phyloP scores from a whole-genome alignment of 352 stramenopile genomes.

The Globisporangium iwayamae region DNA sequence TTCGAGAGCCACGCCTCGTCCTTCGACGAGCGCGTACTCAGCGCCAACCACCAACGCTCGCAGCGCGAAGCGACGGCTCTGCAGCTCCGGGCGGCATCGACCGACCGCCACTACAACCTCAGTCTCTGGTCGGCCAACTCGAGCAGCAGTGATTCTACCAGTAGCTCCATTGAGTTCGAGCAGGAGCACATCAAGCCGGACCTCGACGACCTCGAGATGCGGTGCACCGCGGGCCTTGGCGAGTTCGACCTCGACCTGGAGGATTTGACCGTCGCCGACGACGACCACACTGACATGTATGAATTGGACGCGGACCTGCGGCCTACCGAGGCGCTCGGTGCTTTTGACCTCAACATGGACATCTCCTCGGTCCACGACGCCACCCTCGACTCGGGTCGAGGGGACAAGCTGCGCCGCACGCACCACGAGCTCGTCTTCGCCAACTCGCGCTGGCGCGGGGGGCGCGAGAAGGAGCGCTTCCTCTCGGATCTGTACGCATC shows the following conservation, averaged over 20 bases:
- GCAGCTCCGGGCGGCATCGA: neutral
- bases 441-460: neutral
- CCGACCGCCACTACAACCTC: neutral
- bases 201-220: slow-evolving; percentile 4
- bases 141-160: neutral
- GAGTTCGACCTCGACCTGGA: slow-evolving; percentile 10
- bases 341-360: slow-evolving; percentile 1
- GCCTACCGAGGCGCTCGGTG: neutral
- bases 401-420: neutral
- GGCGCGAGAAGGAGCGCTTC: slow-evolving; percentile 4
- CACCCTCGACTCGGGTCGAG: neutral
- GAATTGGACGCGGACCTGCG: neutral
- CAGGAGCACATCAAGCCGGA: neutral
- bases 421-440: slow-evolving; percentile 6
- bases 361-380: neutral
- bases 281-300: neutral
- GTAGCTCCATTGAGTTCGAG: neutral
- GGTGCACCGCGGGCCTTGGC: slow-evolving; percentile 4
- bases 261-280: neutral
- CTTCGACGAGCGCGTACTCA: slow-evolving; percentile 4
- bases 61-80: neutral
- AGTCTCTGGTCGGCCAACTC: slow-evolving; percentile 2
- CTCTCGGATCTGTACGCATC: slow-evolving; percentile 9
- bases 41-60: neutral
- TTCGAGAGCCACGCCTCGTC: neutral